Percentiles rank a stretch among this genome's conserved stretches.
phyloP scores from a whole-genome alignment of 1,284 basidiomycete species.

The Ganoderma lingzhi region DNA sequence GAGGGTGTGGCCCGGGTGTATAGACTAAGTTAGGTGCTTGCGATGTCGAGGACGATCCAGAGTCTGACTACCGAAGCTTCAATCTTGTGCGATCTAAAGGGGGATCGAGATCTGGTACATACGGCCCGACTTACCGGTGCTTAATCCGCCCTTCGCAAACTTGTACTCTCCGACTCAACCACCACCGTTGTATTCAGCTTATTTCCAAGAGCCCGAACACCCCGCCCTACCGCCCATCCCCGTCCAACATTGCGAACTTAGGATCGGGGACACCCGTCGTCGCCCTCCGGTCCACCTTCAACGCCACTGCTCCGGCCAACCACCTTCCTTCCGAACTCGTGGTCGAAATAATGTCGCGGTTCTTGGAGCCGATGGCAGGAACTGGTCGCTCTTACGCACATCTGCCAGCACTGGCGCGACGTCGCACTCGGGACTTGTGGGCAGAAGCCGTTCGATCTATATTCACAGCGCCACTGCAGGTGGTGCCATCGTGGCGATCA shows the following conservation, averaged over 20 bases:
- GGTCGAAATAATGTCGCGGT: neutral
- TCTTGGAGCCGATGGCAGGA: neutral
- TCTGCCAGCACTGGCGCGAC: conserved; percentile 18
- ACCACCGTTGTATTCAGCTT: too few relatives aligned
- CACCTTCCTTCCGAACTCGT: neutral
- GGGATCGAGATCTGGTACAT: neutral
- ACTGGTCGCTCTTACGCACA: conserved; percentile 9
- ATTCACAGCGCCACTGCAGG: neutral
- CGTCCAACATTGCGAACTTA: neutral
- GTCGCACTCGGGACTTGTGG: conserved; percentile 15
- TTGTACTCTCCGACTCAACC: too few relatives aligned
- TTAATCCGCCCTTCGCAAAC: too few relatives aligned
- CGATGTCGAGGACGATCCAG: neutral
- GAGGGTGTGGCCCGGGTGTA: neutral
- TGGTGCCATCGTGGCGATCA: neutral
- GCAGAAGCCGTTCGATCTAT: neutral
- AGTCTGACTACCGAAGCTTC: neutral
- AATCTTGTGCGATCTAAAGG: neutral
- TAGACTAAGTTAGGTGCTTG: too few relatives aligned
- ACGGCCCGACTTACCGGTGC: too few relatives aligned
- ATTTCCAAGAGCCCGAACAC: too few relatives aligned
- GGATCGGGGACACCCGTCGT: neutral
- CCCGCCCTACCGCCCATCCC: too few relatives aligned
- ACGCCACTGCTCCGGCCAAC: neutral
- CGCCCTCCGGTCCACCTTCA: neutral